phyloP scores from a whole-genome alignment of 2,329 filamentous ascomycete species.

The Exophiala oligosperma region DNA sequence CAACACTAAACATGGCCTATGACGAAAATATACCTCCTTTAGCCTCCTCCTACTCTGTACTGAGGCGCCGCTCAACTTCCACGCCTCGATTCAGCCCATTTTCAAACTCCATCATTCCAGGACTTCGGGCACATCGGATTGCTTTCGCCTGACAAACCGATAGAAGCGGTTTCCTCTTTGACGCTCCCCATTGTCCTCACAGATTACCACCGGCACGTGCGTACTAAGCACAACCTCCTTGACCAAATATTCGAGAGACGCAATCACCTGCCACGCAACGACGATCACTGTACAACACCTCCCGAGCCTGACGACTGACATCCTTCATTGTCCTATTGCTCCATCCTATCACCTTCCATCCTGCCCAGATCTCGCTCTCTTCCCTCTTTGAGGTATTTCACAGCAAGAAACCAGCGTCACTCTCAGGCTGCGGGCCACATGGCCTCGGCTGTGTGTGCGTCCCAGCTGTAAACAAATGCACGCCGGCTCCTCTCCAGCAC shows the following conservation, averaged over 20 bases:
- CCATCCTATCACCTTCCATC: not conserved
- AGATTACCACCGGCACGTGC: too few species aligned
- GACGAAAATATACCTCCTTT: not conserved
- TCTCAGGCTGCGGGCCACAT: not conserved
- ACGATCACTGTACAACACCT: not conserved
- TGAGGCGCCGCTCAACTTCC: not conserved
- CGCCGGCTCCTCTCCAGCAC: not conserved
- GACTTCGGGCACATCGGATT: not conserved
- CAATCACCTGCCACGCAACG: not conserved
- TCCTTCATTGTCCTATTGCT: not conserved
- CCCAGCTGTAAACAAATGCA: not conserved
- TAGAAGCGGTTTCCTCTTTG: not conserved
- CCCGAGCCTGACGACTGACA: not conserved
- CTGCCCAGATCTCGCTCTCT: not conserved
- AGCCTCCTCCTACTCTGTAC: not conserved
- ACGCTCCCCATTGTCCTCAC: not conserved
- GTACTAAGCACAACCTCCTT: not conserved
- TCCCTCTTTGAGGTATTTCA: not conserved
- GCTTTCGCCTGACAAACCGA: not conserved
- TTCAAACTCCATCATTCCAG: not conserved
- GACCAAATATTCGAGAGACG: not conserved
- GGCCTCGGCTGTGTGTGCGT: not conserved
- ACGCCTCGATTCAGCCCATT: not conserved
- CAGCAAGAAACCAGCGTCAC: conserved; percentile 8
- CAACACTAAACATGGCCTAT: not conserved